These are phyloP conservation scores for Debaryomyces fabryi DNA, from an alignment of 1,139 yeast species.

Conservation along the genomic window DNA sequence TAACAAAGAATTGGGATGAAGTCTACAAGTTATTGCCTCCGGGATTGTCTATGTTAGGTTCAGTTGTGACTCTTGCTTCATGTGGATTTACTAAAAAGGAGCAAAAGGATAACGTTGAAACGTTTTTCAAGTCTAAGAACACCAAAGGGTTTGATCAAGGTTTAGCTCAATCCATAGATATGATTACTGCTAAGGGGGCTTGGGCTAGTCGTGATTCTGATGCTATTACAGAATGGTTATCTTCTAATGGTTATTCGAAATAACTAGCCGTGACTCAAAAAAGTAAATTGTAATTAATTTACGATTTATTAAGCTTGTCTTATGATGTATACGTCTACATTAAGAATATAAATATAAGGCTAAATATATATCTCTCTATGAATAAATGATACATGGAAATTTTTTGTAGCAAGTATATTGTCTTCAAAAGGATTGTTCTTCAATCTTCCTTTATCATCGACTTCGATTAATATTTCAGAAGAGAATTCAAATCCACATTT, in stretches of 20 bases:
- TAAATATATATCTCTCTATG: constrained; percentile 19
- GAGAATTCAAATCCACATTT: constrained; percentile 42
- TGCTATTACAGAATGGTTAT: constrained; percentile 57
- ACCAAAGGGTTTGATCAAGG: constrained; percentile 76
- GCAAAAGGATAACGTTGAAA: constrained; percentile 57
- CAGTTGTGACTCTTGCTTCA: constrained; percentile 64
- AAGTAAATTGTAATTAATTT: constrained; percentile 4
- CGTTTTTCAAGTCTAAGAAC: constrained; percentile 62
- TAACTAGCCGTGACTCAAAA: constrained; percentile 11
- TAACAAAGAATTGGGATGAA: constrained; percentile 71
- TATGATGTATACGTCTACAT: not conserved
- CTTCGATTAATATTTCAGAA: constrained; percentile 22
- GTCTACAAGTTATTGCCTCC: constrained; percentile 73
- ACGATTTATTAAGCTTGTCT: not conserved
- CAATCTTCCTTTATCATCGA: constrained; percentile 14
- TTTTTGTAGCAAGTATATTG: constrained; percentile 31
- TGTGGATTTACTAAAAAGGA: constrained; percentile 66
- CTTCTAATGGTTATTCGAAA: constrained; percentile 44
- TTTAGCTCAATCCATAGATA: constrained; percentile 71
- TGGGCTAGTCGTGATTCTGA: constrained; percentile 69
- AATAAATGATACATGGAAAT: constrained; percentile 39
- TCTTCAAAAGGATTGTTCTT: constrained; percentile 29
- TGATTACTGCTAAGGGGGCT: constrained; percentile 58
- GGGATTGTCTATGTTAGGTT: constrained; percentile 76
- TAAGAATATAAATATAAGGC: not conserved